Conservation (phyloP, 371 early-diverging fungal species). For the Funneliformis caledonium region DNA sequence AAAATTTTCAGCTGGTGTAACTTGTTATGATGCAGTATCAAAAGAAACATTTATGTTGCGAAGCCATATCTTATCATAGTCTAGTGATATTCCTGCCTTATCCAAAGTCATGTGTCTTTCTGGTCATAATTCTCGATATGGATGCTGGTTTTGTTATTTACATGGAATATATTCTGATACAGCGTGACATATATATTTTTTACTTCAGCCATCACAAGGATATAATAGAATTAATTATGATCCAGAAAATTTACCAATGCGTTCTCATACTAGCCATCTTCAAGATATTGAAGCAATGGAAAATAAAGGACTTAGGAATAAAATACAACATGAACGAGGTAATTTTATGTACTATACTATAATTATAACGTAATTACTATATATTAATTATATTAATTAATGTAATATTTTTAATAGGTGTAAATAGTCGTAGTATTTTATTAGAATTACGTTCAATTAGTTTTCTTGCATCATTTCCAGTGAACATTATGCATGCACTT, state of each 20-base stretch:
- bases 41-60: neutral
- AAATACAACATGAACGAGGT: neutral
- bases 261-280: neutral
- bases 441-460: neutral
- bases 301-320: neutral
- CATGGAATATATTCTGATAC: neutral
- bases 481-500: neutral
- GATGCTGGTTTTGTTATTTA: neutral
- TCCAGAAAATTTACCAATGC: neutral
- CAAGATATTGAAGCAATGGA: neutral
- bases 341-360: neutral
- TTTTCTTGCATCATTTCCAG: neutral
- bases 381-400: neutral
- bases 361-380: neutral
- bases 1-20: neutral
- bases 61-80: neutral
- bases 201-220: neutral
- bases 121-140: neutral
- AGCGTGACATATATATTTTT: neutral
- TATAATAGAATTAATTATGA: neutral
- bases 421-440: slow-evolving; percentile 5
- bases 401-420: neutral
- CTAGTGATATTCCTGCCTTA: slow-evolving; percentile 8
- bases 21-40: slow-evolving; percentile 6
- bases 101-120: neutral